Evolutionary conservation across 2,329 filamentous ascomycete species (phyloP), one percentile per base, ranked within the genome.

Genomic region (Nigrograna mackinnonii): DNA sequence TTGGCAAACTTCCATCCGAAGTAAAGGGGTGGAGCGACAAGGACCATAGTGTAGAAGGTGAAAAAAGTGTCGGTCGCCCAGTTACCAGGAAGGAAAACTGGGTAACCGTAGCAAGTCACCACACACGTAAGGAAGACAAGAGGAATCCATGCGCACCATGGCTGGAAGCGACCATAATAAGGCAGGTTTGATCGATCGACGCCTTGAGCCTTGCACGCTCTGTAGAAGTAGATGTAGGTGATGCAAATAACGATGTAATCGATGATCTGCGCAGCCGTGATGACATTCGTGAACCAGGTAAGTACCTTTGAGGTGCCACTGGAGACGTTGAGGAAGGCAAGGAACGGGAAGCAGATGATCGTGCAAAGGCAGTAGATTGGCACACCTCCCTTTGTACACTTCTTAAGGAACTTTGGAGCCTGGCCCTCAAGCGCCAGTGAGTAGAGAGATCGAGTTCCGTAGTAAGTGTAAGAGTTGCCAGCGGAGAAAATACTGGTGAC

Each of bases 321-420:
- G 6, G 81, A 85, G n/a, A 92, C 77, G 64, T 91, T 85, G 35
- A 90, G 71, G 65, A 89, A 91, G 3, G 83, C 78, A 5, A 91
- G 71, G 1, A 88, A 70, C 2, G 84, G 78, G 50, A 91, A 80
- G 3, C 79, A 62, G 12, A 87, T 72, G 0, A 87, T 85, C 19
- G 82, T 64, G 2, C 65, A 53, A 14, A 90, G 85, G 54, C 83
- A 86, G 63, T 85, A 87, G 42, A 88, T 74, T 0, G 87, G 87
- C 0, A 91, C 79, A 54, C 82, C 83, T 5, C 73, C 72, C 46
- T 71, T 73, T 7, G 75, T 84, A 52, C 74, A 79, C 57, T 77
- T 73, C 41, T 71, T 12, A 9, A 34, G 16, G 31, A 34, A n/a
- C 31, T 12, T 17, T 13, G 31, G 31, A 34, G 31, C 31, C 12